Evolutionary conservation across 2,329 filamentous ascomycete species (phyloP).

Genomic region (Trichoderma sp.): DNA sequence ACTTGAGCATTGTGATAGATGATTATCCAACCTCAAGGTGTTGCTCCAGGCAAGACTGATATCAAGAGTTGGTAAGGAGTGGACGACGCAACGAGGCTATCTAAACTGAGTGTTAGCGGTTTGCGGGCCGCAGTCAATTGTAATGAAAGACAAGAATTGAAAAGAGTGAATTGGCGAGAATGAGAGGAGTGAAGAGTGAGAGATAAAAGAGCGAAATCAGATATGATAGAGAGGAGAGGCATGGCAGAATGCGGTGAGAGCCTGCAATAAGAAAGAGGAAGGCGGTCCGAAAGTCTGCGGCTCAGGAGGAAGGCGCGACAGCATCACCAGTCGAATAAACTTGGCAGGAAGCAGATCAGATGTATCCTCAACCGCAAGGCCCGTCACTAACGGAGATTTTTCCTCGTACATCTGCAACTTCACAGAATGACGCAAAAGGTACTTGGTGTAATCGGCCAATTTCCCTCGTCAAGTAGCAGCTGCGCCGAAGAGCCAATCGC

Average conservation of each 20-base stretch:
- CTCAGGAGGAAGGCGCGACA: background rate
- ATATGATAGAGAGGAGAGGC: background rate
- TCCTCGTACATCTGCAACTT: background rate
- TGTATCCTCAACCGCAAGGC: background rate
- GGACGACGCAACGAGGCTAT: constrained; percentile 40
- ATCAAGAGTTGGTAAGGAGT: constrained; percentile 31
- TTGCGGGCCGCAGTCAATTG: background rate
- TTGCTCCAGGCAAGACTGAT: constrained; percentile 21
- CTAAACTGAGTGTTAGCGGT: constrained; percentile 28
- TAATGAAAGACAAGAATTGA: background rate
- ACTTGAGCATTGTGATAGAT: constrained; percentile 37
- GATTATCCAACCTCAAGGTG: constrained; percentile 31
- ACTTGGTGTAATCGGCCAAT: constrained; percentile 10
- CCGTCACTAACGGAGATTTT: constrained; percentile 4
- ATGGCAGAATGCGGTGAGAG: constrained; percentile 3
- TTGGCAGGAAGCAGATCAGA: constrained; percentile 5
- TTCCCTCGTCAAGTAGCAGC: background rate
- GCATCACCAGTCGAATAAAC: background rate
- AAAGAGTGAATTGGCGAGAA: background rate
- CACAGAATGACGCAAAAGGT: background rate
- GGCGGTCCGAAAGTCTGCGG: background rate
- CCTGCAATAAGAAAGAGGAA: background rate
- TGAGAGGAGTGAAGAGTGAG: background rate
- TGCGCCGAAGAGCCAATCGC: constrained; percentile 11
- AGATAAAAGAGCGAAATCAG: background rate